These are phyloP conservation scores for Phytophthora constricta DNA, from an alignment of 352 stramenopile genomes.

Conservation along the genomic window DNA sequence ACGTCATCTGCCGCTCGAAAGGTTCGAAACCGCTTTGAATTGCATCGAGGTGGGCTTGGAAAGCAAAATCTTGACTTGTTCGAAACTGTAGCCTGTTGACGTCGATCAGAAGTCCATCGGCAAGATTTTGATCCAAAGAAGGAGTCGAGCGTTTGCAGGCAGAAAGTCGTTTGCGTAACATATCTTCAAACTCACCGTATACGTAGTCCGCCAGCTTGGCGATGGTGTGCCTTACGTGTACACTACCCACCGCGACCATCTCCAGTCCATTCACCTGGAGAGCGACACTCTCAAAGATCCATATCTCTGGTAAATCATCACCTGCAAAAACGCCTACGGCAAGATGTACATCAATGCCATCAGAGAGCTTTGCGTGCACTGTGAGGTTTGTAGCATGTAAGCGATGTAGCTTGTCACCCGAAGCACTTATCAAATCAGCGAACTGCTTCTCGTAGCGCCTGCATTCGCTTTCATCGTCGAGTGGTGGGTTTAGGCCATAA, in stretches of 20 bases:
- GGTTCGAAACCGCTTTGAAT: constrained; percentile 45
- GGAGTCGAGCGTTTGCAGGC: constrained; percentile 35
- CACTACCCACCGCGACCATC: constrained; percentile 43
- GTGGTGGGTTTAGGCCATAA: constrained; percentile 60
- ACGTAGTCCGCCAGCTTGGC: constrained; percentile 57
- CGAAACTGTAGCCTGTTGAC: constrained; percentile 50
- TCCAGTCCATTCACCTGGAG: constrained; percentile 50
- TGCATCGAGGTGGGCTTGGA: constrained; percentile 33
- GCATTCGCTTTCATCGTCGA: constrained; percentile 55
- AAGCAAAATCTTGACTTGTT: constrained; percentile 43
- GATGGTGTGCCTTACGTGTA: constrained; percentile 62
- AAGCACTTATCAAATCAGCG: constrained; percentile 61
- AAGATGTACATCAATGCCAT: constrained; percentile 40
- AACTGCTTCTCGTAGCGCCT: constrained; percentile 44
- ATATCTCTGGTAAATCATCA: constrained; percentile 75
- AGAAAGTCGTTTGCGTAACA: constrained; percentile 48
- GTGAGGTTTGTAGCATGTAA: constrained; percentile 58
- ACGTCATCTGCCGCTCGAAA: constrained; percentile 31
- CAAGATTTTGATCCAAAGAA: constrained; percentile 15
- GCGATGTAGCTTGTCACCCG: constrained; percentile 69
- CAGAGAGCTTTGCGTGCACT: constrained; percentile 45
- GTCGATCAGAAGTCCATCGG: constrained; percentile 70
- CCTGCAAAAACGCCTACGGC: constrained; percentile 63
- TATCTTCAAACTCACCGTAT: constrained; percentile 78
- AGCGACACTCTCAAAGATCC: constrained; percentile 58